Percentiles rank a stretch among this genome's conserved stretches.
phyloP scores from a whole-genome alignment of 352 stramenopile species.

The Pythium oligandrum region DNA sequence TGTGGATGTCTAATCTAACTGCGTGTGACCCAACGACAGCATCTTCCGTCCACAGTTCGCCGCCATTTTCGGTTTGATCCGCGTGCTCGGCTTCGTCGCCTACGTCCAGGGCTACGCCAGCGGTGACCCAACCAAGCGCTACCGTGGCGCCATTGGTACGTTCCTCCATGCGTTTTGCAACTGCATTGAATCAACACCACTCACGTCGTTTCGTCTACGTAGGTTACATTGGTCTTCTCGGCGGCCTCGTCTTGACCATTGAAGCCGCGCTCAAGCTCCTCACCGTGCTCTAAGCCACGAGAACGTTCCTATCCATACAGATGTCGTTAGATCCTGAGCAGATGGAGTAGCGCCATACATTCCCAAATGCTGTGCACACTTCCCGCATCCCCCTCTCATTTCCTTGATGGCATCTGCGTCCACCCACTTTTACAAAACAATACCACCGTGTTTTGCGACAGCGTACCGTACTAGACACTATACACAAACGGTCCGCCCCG shows the following conservation, averaged over 20 bases:
- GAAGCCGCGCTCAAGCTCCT: slow-evolving; percentile 31
- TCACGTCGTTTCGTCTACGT: neutral
- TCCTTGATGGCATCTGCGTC: too few species aligned
- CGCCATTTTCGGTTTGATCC: slow-evolving; percentile 47
- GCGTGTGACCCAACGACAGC: slow-evolving; percentile 16
- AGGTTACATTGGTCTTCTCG: slow-evolving; percentile 56
- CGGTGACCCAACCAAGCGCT: slow-evolving; percentile 56
- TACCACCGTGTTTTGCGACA: too few species aligned
- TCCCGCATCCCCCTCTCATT: too few species aligned
- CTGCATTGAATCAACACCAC: neutral
- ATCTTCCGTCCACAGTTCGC: slow-evolving; percentile 57
- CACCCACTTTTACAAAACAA: too few species aligned
- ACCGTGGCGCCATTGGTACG: slow-evolving; percentile 55
- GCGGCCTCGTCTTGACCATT: slow-evolving; percentile 24
- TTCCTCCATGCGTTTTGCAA: neutral
- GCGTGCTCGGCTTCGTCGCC: slow-evolving; percentile 51
- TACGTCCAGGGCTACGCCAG: slow-evolving; percentile 66
- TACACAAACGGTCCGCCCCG: too few species aligned
- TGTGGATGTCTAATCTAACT: slow-evolving; percentile 1
- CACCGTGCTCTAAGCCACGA: slow-evolving; percentile 16
- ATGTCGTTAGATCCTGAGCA: neutral
- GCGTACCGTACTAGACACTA: too few species aligned
- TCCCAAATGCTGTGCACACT: too few species aligned
- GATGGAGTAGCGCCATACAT: neutral
- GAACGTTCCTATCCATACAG: too few species aligned